phyloP scores from a whole-genome alignment of 2,329 filamentous ascomycete species.

The Xylaria sp. region DNA sequence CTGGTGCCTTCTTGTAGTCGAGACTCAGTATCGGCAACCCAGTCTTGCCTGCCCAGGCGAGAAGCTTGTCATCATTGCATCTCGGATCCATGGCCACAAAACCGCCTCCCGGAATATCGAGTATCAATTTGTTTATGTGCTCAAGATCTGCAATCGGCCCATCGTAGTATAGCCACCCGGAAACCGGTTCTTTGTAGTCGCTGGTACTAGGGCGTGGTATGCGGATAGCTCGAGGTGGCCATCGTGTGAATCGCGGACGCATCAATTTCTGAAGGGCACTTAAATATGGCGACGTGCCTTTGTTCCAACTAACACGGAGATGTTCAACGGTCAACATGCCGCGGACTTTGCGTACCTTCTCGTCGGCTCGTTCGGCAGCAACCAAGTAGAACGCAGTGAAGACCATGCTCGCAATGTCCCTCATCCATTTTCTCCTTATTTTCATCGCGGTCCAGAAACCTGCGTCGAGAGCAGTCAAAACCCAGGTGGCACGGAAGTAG shows the following conservation, averaged over 20 bases:
- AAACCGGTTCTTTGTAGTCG: conserved; percentile 75
- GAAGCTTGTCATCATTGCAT: conserved; percentile 87
- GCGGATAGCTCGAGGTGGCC: conserved; percentile 73
- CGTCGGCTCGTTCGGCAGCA: conserved; percentile 88
- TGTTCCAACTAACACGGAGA: conserved; percentile 90
- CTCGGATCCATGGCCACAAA: conserved; percentile 97
- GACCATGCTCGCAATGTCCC: conserved; percentile 74
- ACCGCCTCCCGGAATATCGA: conserved; percentile 90
- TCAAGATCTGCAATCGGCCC: conserved; percentile 74
- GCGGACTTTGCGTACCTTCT: conserved; percentile 89
- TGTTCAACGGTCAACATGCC: conserved; percentile 86
- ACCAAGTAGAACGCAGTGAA: conserved; percentile 90
- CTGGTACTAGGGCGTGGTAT: conserved; percentile 77
- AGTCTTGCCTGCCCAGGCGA: conserved; percentile 85
- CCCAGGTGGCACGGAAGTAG: conserved; percentile 96
- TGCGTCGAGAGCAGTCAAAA: conserved; percentile 88
- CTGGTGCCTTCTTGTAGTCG: conserved; percentile 84
- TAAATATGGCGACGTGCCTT: conserved; percentile 83
- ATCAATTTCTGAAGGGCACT: conserved; percentile 64
- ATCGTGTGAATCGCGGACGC: conserved; percentile 73
- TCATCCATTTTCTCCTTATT: conserved; percentile 70
- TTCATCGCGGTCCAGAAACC: conserved; percentile 99
- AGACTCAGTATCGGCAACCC: conserved; percentile 85
- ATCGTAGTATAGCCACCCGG: conserved; percentile 91
- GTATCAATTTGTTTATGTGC: conserved; percentile 68